These are phyloP conservation scores for Antitrichia curtipendula DNA, from an alignment of 225 moss, liverwort and hornwort genomes.

Conservation along the genomic window DNA sequence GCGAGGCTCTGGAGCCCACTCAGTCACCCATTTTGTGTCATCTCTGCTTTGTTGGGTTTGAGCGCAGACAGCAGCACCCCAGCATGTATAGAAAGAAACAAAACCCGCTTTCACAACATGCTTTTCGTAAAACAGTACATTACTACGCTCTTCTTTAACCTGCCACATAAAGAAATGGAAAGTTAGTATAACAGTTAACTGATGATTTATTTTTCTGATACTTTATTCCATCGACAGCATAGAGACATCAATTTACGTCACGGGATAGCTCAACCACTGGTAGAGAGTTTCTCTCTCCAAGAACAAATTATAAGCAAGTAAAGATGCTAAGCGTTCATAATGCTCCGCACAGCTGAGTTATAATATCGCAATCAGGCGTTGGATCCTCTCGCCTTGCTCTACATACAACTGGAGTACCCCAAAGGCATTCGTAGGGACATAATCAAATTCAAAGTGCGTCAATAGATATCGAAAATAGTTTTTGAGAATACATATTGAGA, in stretches of 20 bases:
- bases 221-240: background rate
- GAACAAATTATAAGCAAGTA: background rate
- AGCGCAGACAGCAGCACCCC: constrained; percentile 88
- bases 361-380: background rate
- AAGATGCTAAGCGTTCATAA: background rate
- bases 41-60: constrained; percentile 81
- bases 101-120: constrained; percentile 66
- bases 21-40: constrained; percentile 59
- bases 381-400: background rate
- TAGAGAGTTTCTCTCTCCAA: background rate
- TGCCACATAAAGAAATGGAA: constrained; percentile 2
- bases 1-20: constrained; percentile 86
- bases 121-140: constrained; percentile 24
- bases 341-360: background rate
- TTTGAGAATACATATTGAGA: background rate
- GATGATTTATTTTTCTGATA: background rate
- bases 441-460: background rate
- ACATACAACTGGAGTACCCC: background rate
- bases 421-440: background rate
- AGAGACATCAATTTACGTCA: background rate
- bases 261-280: background rate
- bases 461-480: background rate
- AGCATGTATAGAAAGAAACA: constrained; percentile 62
- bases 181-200: background rate
- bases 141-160: constrained; percentile 41